Evolutionary conservation across 805 yeast species (phyloP).

Genomic region (Saturnispora sanitii): DNA sequence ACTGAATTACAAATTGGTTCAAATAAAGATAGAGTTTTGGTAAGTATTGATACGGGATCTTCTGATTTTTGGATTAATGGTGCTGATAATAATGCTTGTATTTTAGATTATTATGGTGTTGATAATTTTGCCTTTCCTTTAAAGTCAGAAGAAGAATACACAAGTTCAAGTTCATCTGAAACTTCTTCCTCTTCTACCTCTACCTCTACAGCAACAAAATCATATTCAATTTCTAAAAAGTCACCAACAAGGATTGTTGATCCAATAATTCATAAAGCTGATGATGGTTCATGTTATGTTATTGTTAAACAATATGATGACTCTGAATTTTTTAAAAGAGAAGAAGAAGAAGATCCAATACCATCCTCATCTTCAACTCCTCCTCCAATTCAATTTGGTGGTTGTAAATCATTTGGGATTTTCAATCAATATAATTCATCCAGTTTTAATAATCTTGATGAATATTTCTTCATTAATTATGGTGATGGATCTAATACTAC

Average conservation of each 20-base stretch:
- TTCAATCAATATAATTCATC: slow-evolving; percentile 29
- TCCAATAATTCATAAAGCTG: background rate
- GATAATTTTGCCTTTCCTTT: no score
- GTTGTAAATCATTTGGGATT: slow-evolving; percentile 33
- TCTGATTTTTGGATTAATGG: slow-evolving; percentile 52
- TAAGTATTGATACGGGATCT: slow-evolving; percentile 58
- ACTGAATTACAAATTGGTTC: slow-evolving; percentile 42
- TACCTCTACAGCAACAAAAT: background rate
- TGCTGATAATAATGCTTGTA: slow-evolving; percentile 6
- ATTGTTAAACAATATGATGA: background rate
- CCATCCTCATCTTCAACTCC: no score
- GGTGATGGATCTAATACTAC: slow-evolving; percentile 34
- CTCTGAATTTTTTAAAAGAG: background rate
- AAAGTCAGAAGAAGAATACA: background rate
- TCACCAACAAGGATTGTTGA: no score
- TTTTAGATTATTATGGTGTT: background rate
- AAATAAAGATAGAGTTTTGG: slow-evolving; percentile 37
- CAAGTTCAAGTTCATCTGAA: background rate
- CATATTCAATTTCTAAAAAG: background rate
- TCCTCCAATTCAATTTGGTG: slow-evolving; percentile 1
- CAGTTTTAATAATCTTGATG: slow-evolving; percentile 20
- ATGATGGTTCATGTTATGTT: background rate
- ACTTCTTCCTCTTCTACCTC: background rate
- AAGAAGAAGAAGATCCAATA: background rate
- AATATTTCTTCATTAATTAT: slow-evolving; percentile 28